phyloP scores from a whole-genome alignment of 805 yeast species.

The Starmerella gropengiesseri region DNA sequence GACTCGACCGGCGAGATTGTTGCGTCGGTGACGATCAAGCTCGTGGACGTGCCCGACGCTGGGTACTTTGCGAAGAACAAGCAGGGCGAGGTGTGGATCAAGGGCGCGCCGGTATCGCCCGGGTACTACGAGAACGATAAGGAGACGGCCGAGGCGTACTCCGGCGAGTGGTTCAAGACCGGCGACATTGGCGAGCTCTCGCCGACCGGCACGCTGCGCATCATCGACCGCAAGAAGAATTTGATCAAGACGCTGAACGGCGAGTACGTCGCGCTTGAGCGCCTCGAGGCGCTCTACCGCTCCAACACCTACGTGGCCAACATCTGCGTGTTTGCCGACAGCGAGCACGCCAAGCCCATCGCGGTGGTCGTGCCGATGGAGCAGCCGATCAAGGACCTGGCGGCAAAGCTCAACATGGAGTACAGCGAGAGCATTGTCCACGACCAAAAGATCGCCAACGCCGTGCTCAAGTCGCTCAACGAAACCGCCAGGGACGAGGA shows the following conservation, averaged over 20 bases:
- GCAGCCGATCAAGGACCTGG: conserved; percentile 48
- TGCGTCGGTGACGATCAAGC: conserved; percentile 75
- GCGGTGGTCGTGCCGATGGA: conserved; percentile 83
- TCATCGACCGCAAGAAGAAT: conserved; percentile 92
- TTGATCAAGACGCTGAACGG: conserved; percentile 92
- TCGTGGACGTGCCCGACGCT: conserved; percentile 82
- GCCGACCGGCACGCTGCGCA: conserved; percentile 59
- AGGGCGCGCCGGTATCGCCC: conserved; percentile 59
- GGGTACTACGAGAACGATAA: conserved; percentile 75
- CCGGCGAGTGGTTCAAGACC: conserved; percentile 85
- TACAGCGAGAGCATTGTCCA: conserved; percentile 41
- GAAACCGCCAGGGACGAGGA: conserved; percentile 75
- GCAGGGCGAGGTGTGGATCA: conserved; percentile 84
- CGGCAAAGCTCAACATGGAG: conserved; percentile 45
- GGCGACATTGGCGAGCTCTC: conserved; percentile 98
- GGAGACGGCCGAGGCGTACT: conserved; percentile 67
- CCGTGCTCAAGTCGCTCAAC: conserved; percentile 48
- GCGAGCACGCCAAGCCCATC: conserved; percentile 75
- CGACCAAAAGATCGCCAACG: conserved; percentile 45
- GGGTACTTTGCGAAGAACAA: conserved; percentile 81
- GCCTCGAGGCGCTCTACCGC: conserved; percentile 82
- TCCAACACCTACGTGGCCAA: conserved; percentile 66
- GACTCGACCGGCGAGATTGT: conserved; percentile 76
- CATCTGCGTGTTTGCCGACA: conserved; percentile 89
- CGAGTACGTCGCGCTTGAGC: conserved; percentile 94